Conservation (phyloP, 148 eudicot species). For the Rheum nobile region DNA sequence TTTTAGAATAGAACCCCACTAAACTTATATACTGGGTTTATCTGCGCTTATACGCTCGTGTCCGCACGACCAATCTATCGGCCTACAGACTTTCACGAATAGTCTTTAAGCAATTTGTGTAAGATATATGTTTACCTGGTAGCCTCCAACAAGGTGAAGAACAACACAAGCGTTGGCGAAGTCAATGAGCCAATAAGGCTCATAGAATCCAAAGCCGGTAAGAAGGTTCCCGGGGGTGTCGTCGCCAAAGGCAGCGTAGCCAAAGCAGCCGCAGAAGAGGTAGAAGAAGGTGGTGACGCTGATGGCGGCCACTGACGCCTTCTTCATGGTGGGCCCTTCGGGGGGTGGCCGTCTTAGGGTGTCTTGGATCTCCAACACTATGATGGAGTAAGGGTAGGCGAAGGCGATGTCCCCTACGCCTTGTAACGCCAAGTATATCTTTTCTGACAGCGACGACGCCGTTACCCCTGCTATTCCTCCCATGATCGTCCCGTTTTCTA, state of each 20-base stretch:
- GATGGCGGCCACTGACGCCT: constrained; percentile 44
- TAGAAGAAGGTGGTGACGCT: constrained; percentile 56
- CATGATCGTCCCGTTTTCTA: constrained; percentile 37
- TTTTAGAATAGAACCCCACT: no score
- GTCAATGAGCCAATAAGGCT: constrained; percentile 82
- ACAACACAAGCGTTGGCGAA: constrained; percentile 74
- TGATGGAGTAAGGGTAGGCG: constrained; percentile 34
- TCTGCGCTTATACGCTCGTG: no score
- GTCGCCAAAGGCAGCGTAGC: constrained; percentile 84
- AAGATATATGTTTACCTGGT: constrained; percentile 43
- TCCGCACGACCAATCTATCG: no score
- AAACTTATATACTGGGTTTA: no score
- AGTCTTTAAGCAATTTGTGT: no score
- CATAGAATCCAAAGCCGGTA: constrained; percentile 77
- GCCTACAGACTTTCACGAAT: no score
- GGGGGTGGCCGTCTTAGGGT: constrained; percentile 10
- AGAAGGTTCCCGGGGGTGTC: constrained; percentile 77
- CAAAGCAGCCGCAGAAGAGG: constrained; percentile 77
- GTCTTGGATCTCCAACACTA: constrained; percentile 41
- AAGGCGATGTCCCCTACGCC: constrained; percentile 65
- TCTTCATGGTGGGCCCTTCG: constrained; percentile 56
- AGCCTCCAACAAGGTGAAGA: constrained; percentile 76
- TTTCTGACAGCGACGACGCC: constrained; percentile 15
- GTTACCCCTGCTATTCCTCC: constrained; percentile 45
- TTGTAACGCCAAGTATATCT: constrained; percentile 31